These are phyloP conservation scores for Euphorbia celastroides DNA, from an alignment of 441 rosid genomes.

Conservation along the genomic window DNA sequence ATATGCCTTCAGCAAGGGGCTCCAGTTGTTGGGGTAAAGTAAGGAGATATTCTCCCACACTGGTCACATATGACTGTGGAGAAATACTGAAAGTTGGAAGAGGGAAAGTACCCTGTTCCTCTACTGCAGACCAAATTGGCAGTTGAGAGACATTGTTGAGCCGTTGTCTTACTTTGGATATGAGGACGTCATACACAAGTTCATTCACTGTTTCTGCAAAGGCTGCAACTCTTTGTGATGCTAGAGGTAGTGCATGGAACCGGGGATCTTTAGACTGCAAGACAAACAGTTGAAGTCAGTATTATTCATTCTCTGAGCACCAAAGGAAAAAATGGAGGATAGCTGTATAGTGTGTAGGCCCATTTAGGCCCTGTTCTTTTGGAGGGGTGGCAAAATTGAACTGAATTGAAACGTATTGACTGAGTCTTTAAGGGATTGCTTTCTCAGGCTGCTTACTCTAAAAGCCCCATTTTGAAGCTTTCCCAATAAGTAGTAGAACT, in stretches of 20 bases:
- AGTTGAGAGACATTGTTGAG: constrained; percentile 73
- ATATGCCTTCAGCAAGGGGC: constrained; percentile 96
- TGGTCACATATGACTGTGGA: constrained; percentile 86
- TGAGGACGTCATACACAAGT: constrained; percentile 89
- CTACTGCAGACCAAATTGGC: constrained; percentile 88
- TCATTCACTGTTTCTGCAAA: constrained; percentile 89
- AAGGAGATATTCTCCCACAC: constrained; percentile 95
- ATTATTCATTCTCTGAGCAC: too few species aligned
- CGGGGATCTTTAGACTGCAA: constrained; percentile 96
- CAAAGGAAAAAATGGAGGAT: too few species aligned
- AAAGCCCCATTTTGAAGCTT: too few species aligned
- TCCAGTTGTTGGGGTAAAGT: constrained; percentile 98
- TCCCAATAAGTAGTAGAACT: too few species aligned
- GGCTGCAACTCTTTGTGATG: constrained; percentile 86
- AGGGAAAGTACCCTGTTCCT: constrained; percentile 75
- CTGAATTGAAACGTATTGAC: too few species aligned
- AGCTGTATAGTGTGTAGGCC: too few species aligned
- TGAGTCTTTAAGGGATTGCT: too few species aligned
- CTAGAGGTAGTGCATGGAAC: constrained; percentile 89
- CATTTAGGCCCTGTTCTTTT: too few species aligned
- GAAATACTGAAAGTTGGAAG: constrained; percentile 95
- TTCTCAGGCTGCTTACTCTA: too few species aligned
- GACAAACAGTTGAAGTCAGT: background rate
- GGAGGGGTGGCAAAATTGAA: too few species aligned
- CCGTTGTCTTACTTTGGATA: constrained; percentile 95